A percentile compares a stretch with the other conserved stretches of the same genome.
Evolutionary conservation across 1,284 basidiomycete species (phyloP).

Genomic region (Salmacisia buchloeana): DNA sequence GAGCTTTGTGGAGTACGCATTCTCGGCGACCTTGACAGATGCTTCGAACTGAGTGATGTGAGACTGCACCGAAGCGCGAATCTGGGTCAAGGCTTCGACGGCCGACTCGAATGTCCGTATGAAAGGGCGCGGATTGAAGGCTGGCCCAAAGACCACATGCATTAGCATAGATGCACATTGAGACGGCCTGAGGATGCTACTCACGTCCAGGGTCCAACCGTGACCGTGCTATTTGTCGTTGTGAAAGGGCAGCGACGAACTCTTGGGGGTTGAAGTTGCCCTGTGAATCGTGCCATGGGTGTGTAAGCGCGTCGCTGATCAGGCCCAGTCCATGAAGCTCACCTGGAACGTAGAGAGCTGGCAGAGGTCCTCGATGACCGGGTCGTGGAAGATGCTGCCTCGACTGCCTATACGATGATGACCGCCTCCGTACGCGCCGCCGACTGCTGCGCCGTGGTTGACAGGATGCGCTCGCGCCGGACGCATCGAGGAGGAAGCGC

Average conservation of each 20-base stretch:
- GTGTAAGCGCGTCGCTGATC: neutral
- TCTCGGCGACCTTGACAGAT: slow-evolving; percentile 78
- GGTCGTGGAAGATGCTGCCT: slow-evolving; percentile 53
- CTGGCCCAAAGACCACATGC: too few species aligned
- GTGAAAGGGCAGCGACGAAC: slow-evolving; percentile 76
- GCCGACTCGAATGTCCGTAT: slow-evolving; percentile 84
- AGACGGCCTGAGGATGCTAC: slow-evolving; percentile 55
- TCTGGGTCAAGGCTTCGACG: slow-evolving; percentile 74
- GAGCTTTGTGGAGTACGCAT: slow-evolving; percentile 91
- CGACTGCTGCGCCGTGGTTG: neutral
- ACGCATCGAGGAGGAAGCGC: neutral
- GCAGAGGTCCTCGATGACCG: slow-evolving; percentile 62
- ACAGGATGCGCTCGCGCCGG: slow-evolving; percentile 3
- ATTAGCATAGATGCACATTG: neutral
- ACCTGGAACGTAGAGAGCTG: slow-evolving; percentile 61
- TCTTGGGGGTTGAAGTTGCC: slow-evolving; percentile 87
- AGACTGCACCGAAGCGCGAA: slow-evolving; percentile 78
- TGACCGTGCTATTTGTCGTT: slow-evolving; percentile 76
- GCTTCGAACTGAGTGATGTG: slow-evolving; percentile 87
- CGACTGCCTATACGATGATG: neutral
- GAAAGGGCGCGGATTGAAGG: slow-evolving; percentile 90
- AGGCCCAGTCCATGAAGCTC: neutral
- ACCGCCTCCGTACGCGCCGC: neutral
- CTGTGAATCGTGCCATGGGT: too few species aligned
- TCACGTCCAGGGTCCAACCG: slow-evolving; percentile 74